phyloP scores from a whole-genome alignment of 805 yeast genomes.

The Jamesozyma jinghongensis region DNA sequence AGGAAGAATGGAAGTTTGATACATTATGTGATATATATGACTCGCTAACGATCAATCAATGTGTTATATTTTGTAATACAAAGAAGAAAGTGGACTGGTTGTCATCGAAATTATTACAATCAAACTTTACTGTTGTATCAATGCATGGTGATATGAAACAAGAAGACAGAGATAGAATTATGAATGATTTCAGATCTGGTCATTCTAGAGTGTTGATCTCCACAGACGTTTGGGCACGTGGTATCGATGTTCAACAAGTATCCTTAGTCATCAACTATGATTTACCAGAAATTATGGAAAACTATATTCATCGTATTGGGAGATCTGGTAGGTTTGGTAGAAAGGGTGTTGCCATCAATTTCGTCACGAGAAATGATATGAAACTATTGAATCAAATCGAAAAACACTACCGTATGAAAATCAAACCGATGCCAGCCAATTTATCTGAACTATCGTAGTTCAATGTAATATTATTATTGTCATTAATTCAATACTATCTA shows the following conservation, averaged over 20 bases:
- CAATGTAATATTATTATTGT: background rate
- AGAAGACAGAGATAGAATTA: slow-evolving; percentile 84
- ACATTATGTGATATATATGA: slow-evolving; percentile 92
- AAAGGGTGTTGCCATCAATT: slow-evolving; percentile 95
- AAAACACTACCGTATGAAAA: slow-evolving; percentile 79
- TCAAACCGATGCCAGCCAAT: slow-evolving; percentile 86
- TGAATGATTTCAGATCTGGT: slow-evolving; percentile 94
- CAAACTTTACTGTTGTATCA: slow-evolving; percentile 84
- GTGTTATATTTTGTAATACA: slow-evolving; percentile 96
- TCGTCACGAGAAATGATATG: slow-evolving; percentile 74
- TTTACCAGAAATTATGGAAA: slow-evolving; percentile 81
- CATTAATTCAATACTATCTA: background rate
- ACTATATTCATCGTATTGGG: slow-evolving; percentile 96
- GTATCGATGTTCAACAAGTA: slow-evolving; percentile 96
- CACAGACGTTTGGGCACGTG: slow-evolving; percentile 95
- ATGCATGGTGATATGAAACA: slow-evolving; percentile 97
- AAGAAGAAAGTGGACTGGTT: slow-evolving; percentile 89
- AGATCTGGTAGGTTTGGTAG: slow-evolving; percentile 98
- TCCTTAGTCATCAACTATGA: slow-evolving; percentile 92
- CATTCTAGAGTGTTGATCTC: slow-evolving; percentile 86
- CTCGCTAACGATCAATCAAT: slow-evolving; percentile 91
- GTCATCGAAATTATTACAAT: slow-evolving; percentile 59
- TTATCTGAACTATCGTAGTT: slow-evolving; percentile 38
- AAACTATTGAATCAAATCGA: slow-evolving; percentile 76
- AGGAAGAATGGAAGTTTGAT: slow-evolving; percentile 92